A percentile compares a stretch with the other conserved stretches of the same genome.
Conservation (phyloP, 176 grass and related monocot genomes). For the Avena eriantha region DNA sequence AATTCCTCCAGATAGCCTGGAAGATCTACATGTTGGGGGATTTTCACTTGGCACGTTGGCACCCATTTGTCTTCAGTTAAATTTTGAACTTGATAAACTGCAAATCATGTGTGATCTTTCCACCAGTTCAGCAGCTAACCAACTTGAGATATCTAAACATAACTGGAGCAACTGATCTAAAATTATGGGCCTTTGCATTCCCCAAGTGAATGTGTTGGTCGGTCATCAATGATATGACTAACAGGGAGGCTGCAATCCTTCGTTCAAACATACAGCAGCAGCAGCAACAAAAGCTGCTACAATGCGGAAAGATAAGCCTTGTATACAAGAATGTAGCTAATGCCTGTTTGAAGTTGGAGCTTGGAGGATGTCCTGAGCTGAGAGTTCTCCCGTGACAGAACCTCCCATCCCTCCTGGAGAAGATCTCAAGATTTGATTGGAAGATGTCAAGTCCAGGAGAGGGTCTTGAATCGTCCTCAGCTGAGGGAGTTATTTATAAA, state of each 20-base stretch:
- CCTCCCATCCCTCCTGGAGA: not conserved
- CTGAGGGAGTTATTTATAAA: not conserved
- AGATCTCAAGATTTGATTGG: not conserved
- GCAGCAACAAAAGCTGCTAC: not conserved
- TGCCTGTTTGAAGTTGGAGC: not conserved
- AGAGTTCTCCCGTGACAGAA: not conserved
- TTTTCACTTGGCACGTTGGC: not conserved
- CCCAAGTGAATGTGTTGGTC: not conserved
- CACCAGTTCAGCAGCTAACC: not conserved
- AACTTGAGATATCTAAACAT: not conserved
- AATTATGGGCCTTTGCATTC: not conserved
- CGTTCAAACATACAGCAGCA: not conserved
- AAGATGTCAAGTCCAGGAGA: not conserved
- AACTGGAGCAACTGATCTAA: not conserved
- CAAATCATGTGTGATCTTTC: not conserved
- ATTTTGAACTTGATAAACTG: not conserved
- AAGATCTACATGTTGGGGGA: not conserved
- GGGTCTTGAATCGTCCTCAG: not conserved
- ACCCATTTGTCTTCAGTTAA: conserved; percentile 2
- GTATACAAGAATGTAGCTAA: not conserved
- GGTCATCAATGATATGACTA: not conserved
- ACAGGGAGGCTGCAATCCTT: not conserved
- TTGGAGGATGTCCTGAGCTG: not conserved
- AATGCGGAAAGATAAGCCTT: not conserved
- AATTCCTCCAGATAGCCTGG: not conserved